phyloP scores from a whole-genome alignment of 2,329 filamentous ascomycete species.

The Phialophora verrucosa region DNA sequence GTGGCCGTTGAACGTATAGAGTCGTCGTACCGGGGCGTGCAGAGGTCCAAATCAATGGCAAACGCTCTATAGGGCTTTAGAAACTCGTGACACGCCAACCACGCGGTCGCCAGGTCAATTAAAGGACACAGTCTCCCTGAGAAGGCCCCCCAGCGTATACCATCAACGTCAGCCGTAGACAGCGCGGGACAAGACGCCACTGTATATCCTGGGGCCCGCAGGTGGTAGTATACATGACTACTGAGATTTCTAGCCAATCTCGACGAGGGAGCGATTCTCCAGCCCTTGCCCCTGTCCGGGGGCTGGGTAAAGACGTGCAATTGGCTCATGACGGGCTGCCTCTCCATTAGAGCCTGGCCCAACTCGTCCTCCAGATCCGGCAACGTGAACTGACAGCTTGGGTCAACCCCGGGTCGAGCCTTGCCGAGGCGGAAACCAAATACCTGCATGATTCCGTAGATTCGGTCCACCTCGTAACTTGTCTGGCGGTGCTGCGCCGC shows the following conservation, averaged over 20 bases:
- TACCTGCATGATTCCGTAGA: conserved; percentile 3
- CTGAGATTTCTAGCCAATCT: not conserved
- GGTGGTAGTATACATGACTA: not conserved
- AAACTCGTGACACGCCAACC: not conserved
- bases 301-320: conserved; percentile 1
- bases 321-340: not conserved
- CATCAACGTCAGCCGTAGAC: not conserved
- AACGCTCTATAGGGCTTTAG: not conserved
- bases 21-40: no score
- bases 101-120: not conserved
- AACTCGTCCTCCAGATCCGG: not conserved
- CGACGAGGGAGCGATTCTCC: not conserved
- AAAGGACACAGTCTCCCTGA: not conserved
- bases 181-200: not conserved
- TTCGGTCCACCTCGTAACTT: not conserved
- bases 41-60: no score
- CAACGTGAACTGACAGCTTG: not conserved
- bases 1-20: no score
- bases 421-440: not conserved
- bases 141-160: not conserved
- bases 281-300: not conserved
- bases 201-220: not conserved
- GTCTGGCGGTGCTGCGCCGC: not conserved
- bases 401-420: not conserved
- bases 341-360: not conserved